Conservation (phyloP, 1,284 basidiomycete species). For the Cryptococcus floricola region DNA sequence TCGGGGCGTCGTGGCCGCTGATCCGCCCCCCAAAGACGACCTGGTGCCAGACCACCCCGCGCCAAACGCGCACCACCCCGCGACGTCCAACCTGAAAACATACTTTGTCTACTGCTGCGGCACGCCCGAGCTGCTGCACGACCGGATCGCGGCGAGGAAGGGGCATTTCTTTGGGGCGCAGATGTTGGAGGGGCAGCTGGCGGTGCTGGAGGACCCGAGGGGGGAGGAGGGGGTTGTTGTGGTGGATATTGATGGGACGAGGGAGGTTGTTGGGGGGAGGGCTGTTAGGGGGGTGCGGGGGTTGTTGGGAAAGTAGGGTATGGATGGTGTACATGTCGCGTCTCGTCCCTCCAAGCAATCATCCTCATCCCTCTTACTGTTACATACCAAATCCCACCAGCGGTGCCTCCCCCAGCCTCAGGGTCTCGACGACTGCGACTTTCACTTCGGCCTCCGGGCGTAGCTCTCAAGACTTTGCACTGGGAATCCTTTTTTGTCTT, state of each 20-base stretch:
- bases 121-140: slow-evolving; percentile 58
- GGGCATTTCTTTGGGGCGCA: slow-evolving; percentile 83
- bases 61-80: slow-evolving; percentile 24
- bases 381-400: no score
- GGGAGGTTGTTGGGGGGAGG: slow-evolving; percentile 58
- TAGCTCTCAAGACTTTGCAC: no score
- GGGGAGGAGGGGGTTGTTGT: slow-evolving; percentile 65
- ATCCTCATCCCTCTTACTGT: no score
- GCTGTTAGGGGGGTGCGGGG: slow-evolving; percentile 41
- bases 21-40: slow-evolving; percentile 36
- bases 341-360: no score
- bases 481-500: no score
- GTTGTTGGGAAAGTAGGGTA: slow-evolving; percentile 16
- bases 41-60: slow-evolving; percentile 29
- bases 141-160: slow-evolving; percentile 66
- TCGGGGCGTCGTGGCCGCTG: slow-evolving; percentile 55
- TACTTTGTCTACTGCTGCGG: slow-evolving; percentile 83
- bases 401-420: no score
- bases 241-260: slow-evolving; percentile 59
- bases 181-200: slow-evolving; percentile 84
- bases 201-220: slow-evolving; percentile 70
- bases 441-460: no score
- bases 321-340: no score
- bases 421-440: no score
- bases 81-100: slow-evolving; percentile 55